Percentiles rank a stretch among this genome's conserved stretches.
Conservation (phyloP, 768 basidiomycete species). For the Collybia sp. region DNA sequence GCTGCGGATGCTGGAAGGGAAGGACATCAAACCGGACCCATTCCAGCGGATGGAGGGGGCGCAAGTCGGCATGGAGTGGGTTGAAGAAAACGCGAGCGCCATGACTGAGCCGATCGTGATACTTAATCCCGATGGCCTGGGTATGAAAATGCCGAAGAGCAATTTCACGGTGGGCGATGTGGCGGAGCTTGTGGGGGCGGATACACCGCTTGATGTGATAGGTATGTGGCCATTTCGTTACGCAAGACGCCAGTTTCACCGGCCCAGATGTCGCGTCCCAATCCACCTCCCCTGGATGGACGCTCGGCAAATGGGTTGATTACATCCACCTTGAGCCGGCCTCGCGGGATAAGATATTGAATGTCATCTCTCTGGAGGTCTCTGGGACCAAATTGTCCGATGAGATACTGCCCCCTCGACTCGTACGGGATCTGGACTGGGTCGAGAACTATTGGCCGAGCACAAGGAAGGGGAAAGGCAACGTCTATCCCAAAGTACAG, state of each 20-base stretch:
- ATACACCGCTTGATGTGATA: slow-evolving; percentile 86
- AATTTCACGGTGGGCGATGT: slow-evolving; percentile 78
- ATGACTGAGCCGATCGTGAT: slow-evolving; percentile 84
- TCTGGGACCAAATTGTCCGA: slow-evolving; percentile 80
- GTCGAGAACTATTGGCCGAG: slow-evolving; percentile 94
- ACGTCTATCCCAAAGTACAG: slow-evolving; percentile 89
- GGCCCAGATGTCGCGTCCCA: slow-evolving; percentile 81
- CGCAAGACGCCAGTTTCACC: background rate
- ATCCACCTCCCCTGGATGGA: slow-evolving; percentile 84
- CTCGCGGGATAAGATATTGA: slow-evolving; percentile 81
- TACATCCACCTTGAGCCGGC: slow-evolving; percentile 70
- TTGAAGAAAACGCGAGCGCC: slow-evolving; percentile 65
- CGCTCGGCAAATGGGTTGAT: slow-evolving; percentile 84
- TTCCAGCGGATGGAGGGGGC: slow-evolving; percentile 67
- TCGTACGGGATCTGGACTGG: slow-evolving; percentile 93
- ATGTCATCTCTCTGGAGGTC: slow-evolving; percentile 94
- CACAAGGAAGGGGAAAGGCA: slow-evolving; percentile 65
- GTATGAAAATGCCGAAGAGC: slow-evolving; percentile 81
- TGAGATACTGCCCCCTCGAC: slow-evolving; percentile 73
- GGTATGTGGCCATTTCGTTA: slow-evolving; percentile 40
- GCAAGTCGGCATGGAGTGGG: slow-evolving; percentile 70
- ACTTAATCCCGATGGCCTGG: slow-evolving; percentile 72
- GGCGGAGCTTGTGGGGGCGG: slow-evolving; percentile 71
- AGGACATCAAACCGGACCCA: slow-evolving; percentile 52
- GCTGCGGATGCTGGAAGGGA: slow-evolving; percentile 64